Evolutionary conservation across 1,284 basidiomycete genomes (phyloP), one percentile per base, ranked within the genome.

Genomic region (Moesziomyces antarcticus): DNA sequence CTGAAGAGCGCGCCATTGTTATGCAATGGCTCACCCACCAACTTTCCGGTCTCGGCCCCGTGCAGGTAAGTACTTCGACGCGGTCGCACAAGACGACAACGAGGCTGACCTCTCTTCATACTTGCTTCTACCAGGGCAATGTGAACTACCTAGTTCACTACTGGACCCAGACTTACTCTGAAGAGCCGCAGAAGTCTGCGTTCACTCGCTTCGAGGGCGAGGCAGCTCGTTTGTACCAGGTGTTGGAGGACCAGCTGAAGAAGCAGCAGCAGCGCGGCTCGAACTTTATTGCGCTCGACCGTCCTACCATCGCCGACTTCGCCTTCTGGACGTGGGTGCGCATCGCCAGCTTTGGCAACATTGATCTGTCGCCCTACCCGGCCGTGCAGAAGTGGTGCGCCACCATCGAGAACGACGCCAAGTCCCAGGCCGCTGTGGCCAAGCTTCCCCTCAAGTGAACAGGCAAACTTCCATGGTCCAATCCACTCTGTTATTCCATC

Each of bases 291-390:
- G 80, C 71, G 5, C 65, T 77, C 18, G 80, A 80, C 62, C 72
- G 79, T 13, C 75, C 75, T 22, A 80, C 79, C 14, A 70, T 81
- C 25, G 80, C 80, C 24, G 80, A 82, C 52, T 74, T 75, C 44
- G 54, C 71, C 60, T 80, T 78, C 63, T 79, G 66, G 64, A 22
- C 64, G 40, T 79, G 78, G 74, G 67, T 74, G 35, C 50, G 67
- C 40, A 74, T 66, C 24, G 63, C 57, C 46, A 40, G 65, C 9
- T 77, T 77, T 50, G 77, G 72, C 41, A 79, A 78, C 50, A 59
- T 80, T 25, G 77, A 80, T 55, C 50, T 78, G 3, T 60, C 51
- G 50, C 67, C 74, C 24, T 80, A 80, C 67, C 75, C 71, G 13
- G 18, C 67, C 20, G 78, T 80, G 9, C 52, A 55, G 37, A 66